A percentile compares a stretch with the other conserved stretches of the same genome.
phyloP scores from a whole-genome alignment of 2,329 filamentous ascomycete species.

The Scytalidium sp. region DNA sequence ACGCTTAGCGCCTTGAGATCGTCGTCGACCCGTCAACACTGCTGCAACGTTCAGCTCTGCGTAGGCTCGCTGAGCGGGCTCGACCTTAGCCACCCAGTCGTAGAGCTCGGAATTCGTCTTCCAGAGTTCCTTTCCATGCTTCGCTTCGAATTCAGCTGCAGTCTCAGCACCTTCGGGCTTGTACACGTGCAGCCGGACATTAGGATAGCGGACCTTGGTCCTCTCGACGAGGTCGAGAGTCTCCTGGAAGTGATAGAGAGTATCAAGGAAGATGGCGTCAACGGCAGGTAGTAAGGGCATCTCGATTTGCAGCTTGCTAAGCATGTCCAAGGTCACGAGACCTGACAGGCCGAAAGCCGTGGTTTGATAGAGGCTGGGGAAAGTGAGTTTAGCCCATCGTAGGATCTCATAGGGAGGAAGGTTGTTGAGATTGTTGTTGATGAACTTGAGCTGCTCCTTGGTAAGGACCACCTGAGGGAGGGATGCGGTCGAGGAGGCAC shows the following conservation, averaged over 20 bases:
- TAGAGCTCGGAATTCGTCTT: constrained; percentile 85
- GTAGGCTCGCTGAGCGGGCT: constrained; percentile 91
- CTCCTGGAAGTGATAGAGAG: constrained; percentile 78
- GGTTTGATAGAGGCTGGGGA: constrained; percentile 86
- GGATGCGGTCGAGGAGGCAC: constrained; percentile 54
- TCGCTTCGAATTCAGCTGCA: constrained; percentile 72
- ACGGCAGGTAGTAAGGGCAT: constrained; percentile 57
- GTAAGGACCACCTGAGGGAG: constrained; percentile 83
- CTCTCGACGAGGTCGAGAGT: constrained; percentile 72
- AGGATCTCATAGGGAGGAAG: constrained; percentile 90
- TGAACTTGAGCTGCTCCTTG: constrained; percentile 80
- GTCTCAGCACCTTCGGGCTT: constrained; percentile 76
- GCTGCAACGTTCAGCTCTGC: constrained; percentile 82
- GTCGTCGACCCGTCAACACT: constrained; percentile 85
- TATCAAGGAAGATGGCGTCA: constrained; percentile 79
- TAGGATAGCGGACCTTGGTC: constrained; percentile 72
- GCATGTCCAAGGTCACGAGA: constrained; percentile 80
- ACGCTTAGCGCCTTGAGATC: constrained; percentile 90
- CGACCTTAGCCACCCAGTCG: constrained; percentile 96
- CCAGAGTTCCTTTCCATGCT: constrained; percentile 82
- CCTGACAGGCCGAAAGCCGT: constrained; percentile 81
- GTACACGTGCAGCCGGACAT: constrained; percentile 82
- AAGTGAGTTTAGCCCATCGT: constrained; percentile 85
- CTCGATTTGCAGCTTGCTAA: constrained; percentile 68
- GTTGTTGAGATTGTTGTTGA: constrained; percentile 85